Conservation (phyloP, 805 yeast species). For the Kazachstania viticola region DNA sequence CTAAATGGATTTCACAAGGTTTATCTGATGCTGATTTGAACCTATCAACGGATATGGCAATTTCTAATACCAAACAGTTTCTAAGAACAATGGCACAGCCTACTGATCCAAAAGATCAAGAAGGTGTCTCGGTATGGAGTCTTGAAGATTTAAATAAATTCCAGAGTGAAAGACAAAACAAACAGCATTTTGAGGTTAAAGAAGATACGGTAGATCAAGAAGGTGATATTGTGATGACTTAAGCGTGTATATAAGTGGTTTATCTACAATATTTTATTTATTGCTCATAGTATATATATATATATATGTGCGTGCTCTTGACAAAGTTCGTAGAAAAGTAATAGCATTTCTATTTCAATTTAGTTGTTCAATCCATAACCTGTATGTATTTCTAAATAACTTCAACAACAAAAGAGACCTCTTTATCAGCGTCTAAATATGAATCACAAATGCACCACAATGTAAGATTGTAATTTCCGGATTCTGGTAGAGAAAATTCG, state of each 20-base stretch:
- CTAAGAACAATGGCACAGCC: constrained; percentile 93
- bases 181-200: not conserved
- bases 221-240: constrained; percentile 15
- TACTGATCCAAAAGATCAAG: constrained; percentile 75
- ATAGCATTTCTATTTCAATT: too few relatives aligned
- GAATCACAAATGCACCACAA: constrained; percentile 88
- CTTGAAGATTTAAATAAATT: constrained; percentile 47
- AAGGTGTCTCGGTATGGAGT: constrained; percentile 92
- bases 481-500: constrained; percentile 43
- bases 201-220: constrained; percentile 10
- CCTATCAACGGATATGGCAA: constrained; percentile 93
- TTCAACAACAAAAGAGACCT: constrained; percentile 43
- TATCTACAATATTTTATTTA: too few relatives aligned
- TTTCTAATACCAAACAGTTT: constrained; percentile 88
- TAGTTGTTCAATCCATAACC: not conserved
- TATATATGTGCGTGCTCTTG: too few relatives aligned
- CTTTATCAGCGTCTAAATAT: constrained; percentile 87
- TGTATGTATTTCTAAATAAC: constrained; percentile 21
- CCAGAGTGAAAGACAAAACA: constrained; percentile 29
- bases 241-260: not conserved
- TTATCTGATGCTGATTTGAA: constrained; percentile 84
- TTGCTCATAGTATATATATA: too few relatives aligned
- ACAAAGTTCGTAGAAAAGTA: too few relatives aligned
- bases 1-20: constrained; percentile 96
- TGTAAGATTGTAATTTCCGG: constrained; percentile 52